phyloP scores from a whole-genome alignment of 2,329 filamentous ascomycete genomes.

The Helotiales sp. region DNA sequence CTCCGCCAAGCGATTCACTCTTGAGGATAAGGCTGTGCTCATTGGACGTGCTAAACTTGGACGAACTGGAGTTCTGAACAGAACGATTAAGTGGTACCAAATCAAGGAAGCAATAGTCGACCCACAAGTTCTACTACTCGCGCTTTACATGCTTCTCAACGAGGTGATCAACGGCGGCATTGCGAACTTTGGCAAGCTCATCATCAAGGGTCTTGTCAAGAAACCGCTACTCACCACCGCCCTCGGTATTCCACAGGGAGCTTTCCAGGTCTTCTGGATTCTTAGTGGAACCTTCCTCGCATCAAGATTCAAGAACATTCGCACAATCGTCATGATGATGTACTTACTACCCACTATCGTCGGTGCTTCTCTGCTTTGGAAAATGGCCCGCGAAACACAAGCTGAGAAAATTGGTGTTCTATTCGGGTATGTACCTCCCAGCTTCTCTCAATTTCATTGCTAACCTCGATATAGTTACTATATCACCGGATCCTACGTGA shows the following conservation, averaged over 20 bases:
- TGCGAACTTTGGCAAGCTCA: conserved; percentile 60
- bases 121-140: conserved; percentile 51
- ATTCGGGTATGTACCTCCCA: conserved; percentile 28
- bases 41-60: conserved; percentile 47
- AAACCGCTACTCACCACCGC: conserved; percentile 54
- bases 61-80: conserved; percentile 50
- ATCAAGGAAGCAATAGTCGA: conserved; percentile 53
- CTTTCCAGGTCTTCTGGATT: conserved; percentile 58
- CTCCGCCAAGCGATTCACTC: conserved; percentile 48
- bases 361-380: conserved; percentile 40
- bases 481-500: conserved; percentile 52
- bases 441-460: neutral
- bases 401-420: conserved; percentile 39
- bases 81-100: conserved; percentile 53
- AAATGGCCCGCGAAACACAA: conserved; percentile 35
- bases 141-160: conserved; percentile 55
- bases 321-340: conserved; percentile 48
- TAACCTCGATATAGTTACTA: conserved; percentile 30
- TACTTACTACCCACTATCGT: conserved; percentile 42
- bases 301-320: conserved; percentile 53
- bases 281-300: conserved; percentile 58
- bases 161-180: conserved; percentile 59
- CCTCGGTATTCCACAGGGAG: conserved; percentile 59
- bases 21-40: conserved; percentile 51
- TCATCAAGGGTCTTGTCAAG: conserved; percentile 55